Evolutionary conservation across 2,329 filamentous ascomycete species (phyloP).

Genomic region (Beauveria australis): DNA sequence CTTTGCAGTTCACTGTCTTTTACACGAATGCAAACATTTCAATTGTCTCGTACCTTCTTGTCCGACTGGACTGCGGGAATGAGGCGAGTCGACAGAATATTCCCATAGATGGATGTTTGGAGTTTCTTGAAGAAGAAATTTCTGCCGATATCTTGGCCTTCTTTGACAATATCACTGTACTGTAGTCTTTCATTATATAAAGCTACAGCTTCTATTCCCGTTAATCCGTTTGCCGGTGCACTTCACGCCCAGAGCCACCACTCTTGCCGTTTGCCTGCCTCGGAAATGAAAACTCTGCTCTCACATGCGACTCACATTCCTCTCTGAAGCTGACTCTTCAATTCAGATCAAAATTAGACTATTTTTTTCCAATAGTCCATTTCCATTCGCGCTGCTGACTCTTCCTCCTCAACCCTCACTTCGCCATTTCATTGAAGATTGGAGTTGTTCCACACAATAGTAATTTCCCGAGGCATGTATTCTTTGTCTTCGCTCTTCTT

Average conservation of each 20-base stretch:
- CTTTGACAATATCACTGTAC: too few species aligned
- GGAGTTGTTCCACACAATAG: neutral
- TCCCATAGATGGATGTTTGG: constrained; percentile 1
- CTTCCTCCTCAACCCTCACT: neutral
- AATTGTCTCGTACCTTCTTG: neutral
- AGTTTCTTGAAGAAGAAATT: neutral
- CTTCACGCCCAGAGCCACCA: neutral
- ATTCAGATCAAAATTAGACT: neutral
- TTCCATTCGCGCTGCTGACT: neutral
- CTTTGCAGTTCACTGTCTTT: neutral
- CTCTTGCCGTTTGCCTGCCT: neutral
- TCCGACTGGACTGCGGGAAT: neutral
- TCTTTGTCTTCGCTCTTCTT: too few species aligned
- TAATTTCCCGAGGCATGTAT: neutral
- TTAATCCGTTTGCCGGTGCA: neutral
- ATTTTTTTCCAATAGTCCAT: neutral
- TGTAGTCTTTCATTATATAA: neutral
- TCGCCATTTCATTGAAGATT: neutral
- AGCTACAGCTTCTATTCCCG: neutral
- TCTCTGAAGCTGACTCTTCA: neutral
- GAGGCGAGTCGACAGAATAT: neutral
- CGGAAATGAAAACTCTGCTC: neutral
- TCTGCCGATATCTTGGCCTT: neutral
- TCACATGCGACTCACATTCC: constrained; percentile 4
- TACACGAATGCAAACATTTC: neutral